A percentile compares a stretch with the other conserved stretches of the same genome.
Evolutionary conservation across 148 eudicot genomes (phyloP).

Genomic region (Camellia lanceoleosa): DNA sequence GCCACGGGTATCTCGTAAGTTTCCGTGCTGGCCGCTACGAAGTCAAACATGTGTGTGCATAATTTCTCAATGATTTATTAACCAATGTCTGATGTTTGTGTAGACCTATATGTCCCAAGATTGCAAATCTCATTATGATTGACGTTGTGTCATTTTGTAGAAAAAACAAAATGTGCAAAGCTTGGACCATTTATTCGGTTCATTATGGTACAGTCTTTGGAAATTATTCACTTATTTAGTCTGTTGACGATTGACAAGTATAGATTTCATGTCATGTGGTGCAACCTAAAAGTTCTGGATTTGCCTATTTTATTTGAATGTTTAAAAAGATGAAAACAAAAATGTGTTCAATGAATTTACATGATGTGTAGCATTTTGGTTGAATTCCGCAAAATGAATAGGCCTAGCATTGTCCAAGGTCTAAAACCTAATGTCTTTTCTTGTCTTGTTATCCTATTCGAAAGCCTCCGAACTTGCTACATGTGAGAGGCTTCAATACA

Average conservation of each 20-base stretch:
- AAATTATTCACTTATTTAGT: not conserved
- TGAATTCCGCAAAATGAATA: no score
- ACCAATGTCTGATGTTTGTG: not conserved
- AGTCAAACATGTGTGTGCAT: not conserved
- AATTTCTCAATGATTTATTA: not conserved
- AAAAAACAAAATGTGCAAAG: not conserved
- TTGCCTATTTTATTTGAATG: not conserved
- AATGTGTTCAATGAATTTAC: not conserved
- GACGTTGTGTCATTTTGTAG: not conserved
- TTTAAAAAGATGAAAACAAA: not conserved
- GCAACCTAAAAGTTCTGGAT: not conserved
- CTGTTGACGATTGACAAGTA: not conserved
- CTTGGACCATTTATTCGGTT: not conserved
- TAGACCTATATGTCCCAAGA: not conserved
- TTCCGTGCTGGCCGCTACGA: not conserved
- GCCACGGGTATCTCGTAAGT: not conserved
- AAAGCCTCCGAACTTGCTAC: not conserved
- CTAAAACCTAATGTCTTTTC: not conserved
- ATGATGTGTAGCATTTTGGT: not conserved
- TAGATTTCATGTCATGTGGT: not conserved
- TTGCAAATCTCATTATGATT: not conserved
- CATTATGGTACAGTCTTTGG: not conserved
- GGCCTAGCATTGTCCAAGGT: no score
- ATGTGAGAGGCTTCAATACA: not conserved
- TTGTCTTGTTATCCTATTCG: not conserved